These are phyloP conservation scores for Saxophila tyrrhenica DNA, from an alignment of 495 filamentous ascomycete genomes.

Conservation along the genomic window DNA sequence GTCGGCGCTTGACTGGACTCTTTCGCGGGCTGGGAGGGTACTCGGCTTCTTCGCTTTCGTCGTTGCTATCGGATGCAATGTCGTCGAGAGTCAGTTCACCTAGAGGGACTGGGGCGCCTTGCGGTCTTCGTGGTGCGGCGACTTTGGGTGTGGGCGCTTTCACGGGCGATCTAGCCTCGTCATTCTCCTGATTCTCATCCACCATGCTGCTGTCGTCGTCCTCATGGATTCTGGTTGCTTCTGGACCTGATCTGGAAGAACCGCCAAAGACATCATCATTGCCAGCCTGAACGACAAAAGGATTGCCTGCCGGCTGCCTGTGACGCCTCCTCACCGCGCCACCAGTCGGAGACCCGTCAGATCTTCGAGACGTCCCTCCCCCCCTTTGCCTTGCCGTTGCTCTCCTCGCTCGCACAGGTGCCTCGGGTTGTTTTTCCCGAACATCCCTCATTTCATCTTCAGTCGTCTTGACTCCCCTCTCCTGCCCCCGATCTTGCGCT, in stretches of 20 bases:
- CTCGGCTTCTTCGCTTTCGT: conserved; percentile 8
- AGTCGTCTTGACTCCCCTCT: conserved; percentile 17
- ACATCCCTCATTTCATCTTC: background rate
- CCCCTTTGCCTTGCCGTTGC: conserved; percentile 7
- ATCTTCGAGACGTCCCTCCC: background rate
- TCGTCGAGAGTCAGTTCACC: conserved; percentile 16
- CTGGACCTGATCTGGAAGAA: background rate
- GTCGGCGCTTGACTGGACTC: conserved; percentile 9
- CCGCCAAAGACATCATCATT: conserved; percentile 15
- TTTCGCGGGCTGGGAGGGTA: conserved; percentile 20
- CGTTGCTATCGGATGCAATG: background rate
- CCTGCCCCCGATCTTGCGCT: conserved; percentile 51
- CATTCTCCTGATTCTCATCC: conserved; percentile 17
- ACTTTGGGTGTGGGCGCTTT: background rate
- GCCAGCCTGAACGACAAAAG: conserved; percentile 6
- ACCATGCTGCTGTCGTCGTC: conserved; percentile 6
- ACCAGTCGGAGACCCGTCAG: conserved; percentile 8
- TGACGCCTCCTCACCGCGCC: background rate
- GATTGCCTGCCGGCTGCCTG: background rate
- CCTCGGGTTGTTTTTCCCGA: background rate
- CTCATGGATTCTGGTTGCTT: background rate
- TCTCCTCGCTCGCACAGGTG: conserved; percentile 6
- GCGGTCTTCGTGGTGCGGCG: conserved; percentile 10
- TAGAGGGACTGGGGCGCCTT: conserved; percentile 9
- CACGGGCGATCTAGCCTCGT: conserved; percentile 2